phyloP scores from a whole-genome alignment of 1,284 basidiomycete species.

The Chiua sp. region DNA sequence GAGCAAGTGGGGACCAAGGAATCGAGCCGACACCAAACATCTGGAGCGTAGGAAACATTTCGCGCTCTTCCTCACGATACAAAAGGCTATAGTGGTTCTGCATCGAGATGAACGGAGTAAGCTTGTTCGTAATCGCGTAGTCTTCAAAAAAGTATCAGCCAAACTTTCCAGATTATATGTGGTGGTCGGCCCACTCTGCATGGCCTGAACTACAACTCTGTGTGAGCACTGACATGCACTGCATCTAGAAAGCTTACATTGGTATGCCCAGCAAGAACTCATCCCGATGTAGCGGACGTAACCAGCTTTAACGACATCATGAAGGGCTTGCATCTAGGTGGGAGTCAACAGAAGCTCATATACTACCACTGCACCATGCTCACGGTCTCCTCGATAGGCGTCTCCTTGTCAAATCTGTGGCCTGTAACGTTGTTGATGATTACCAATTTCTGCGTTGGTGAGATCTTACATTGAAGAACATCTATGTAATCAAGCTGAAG shows the following conservation, averaged over 20 bases:
- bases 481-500: slow-evolving; percentile 77
- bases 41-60: slow-evolving; percentile 56
- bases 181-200: slow-evolving; percentile 38
- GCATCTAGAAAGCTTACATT: slow-evolving; percentile 32
- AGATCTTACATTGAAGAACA: slow-evolving; percentile 57
- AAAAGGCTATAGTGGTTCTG: slow-evolving; percentile 55
- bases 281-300: slow-evolving; percentile 65
- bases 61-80: slow-evolving; percentile 62
- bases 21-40: slow-evolving; percentile 46
- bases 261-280: slow-evolving; percentile 48
- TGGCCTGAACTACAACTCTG: slow-evolving; percentile 35
- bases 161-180: not conserved
- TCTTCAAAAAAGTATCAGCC: slow-evolving; percentile 19
- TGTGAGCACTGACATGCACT: slow-evolving; percentile 1
- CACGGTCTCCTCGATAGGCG: slow-evolving; percentile 40
- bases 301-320: slow-evolving; percentile 58
- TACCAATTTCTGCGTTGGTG: no score
- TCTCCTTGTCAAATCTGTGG: slow-evolving; percentile 37
- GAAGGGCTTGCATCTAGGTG: slow-evolving; percentile 59
- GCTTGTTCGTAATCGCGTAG: slow-evolving; percentile 45
- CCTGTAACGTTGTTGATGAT: slow-evolving; percentile 17
- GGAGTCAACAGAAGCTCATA: not conserved
- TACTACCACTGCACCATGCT: not conserved
- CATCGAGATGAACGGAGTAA: slow-evolving; percentile 64
- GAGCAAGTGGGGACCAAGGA: slow-evolving; percentile 50